A percentile compares a stretch with the other conserved stretches of the same genome.
Evolutionary conservation across 768 basidiomycete genomes (phyloP).

Genomic region (Termitomyces sp.): DNA sequence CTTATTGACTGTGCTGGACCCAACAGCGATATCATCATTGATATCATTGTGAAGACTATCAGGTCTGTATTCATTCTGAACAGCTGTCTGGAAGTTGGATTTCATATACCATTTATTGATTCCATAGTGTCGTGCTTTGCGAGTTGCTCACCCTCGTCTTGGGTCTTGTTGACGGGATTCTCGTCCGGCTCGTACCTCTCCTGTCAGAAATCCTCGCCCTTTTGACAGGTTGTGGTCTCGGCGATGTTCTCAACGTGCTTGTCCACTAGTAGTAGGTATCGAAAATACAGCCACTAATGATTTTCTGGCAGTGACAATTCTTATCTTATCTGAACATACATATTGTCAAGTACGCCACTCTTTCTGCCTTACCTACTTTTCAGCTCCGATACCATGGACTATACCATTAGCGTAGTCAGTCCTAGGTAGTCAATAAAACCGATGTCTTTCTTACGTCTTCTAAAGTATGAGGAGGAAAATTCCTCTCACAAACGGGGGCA

Average conservation of each 20-base stretch:
- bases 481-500: not conserved
- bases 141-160: not conserved
- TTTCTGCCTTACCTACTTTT: not conserved
- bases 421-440: not conserved
- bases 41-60: not conserved
- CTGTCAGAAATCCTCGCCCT: not conserved
- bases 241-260: not conserved
- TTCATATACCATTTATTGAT: not conserved
- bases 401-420: not conserved
- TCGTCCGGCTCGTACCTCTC: not conserved
- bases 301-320: not conserved
- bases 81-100: not conserved
- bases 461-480: no score
- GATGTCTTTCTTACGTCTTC: not conserved
- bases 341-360: not conserved
- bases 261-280: not conserved
- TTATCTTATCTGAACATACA: not conserved
- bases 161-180: not conserved
- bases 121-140: constrained; percentile 1
- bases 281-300: not conserved
- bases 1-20: not conserved
- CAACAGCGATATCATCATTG: not conserved
- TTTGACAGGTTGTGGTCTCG: not conserved
- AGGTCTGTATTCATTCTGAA: not conserved
- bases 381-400: not conserved